A percentile compares a stretch with the other conserved stretches of the same genome.
phyloP scores from a whole-genome alignment of 2,329 filamentous ascomycete genomes.

The Catunica adiposa region DNA sequence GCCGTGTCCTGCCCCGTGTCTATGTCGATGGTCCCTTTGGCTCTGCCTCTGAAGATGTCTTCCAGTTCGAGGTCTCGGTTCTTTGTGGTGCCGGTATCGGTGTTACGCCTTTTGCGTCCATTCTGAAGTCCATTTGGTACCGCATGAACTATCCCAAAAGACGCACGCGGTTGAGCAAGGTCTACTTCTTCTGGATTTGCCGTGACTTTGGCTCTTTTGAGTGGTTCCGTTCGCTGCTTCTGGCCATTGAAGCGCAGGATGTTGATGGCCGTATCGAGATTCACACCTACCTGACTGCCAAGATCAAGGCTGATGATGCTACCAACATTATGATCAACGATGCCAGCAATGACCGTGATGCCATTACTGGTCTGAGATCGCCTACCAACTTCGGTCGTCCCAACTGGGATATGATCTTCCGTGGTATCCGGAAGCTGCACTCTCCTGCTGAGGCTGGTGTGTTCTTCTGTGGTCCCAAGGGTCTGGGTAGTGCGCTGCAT shows the following conservation, averaged over 20 bases:
- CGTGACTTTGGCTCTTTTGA: conserved; percentile 76
- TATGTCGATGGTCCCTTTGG: conserved; percentile 78
- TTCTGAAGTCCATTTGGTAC: conserved; percentile 87
- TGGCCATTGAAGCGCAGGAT: conserved; percentile 77
- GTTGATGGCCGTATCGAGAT: conserved; percentile 74
- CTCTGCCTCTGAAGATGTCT: conserved; percentile 73
- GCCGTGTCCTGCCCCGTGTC: conserved; percentile 58
- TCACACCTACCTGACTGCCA: conserved; percentile 74
- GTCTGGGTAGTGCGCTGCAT: conserved; percentile 57
- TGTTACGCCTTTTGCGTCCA: conserved; percentile 73
- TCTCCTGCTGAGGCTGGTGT: conserved; percentile 56
- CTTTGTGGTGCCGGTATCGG: conserved; percentile 73
- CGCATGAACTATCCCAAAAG: conserved; percentile 75
- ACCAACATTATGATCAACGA: conserved; percentile 91
- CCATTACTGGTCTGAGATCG: conserved; percentile 65
- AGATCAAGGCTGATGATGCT: conserved; percentile 71
- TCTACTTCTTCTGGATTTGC: conserved; percentile 90
- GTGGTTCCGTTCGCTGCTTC: conserved; percentile 72
- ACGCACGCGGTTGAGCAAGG: conserved; percentile 64
- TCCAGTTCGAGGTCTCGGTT: conserved; percentile 69
- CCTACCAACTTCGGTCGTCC: conserved; percentile 75
- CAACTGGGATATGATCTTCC: conserved; percentile 85
- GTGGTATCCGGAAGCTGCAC: conserved; percentile 65
- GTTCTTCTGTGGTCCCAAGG: conserved; percentile 77
- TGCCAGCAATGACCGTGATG: conserved; percentile 66